Conservation (phyloP, 2,329 filamentous ascomycete species). For the Fusarium luffae region DNA sequence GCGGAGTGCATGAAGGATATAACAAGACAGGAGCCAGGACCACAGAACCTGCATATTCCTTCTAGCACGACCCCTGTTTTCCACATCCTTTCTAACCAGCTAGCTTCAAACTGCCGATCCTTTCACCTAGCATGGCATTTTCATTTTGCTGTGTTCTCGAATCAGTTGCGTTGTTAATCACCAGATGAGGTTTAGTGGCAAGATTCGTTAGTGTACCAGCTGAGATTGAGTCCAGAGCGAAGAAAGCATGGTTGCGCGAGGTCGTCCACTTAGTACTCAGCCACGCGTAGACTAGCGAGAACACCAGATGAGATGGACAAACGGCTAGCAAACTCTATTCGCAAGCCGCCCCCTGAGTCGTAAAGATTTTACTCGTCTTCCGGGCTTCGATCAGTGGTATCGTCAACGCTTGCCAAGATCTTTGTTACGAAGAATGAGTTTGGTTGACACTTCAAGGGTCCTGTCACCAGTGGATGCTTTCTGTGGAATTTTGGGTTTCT, state of each 20-base stretch:
- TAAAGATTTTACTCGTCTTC: not conserved
- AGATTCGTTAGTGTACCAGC: not conserved
- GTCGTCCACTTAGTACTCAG: not conserved
- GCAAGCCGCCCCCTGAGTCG: slow-evolving; percentile 1
- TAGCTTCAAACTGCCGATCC: slow-evolving; percentile 15
- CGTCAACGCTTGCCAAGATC: not conserved
- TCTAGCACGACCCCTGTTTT: slow-evolving; percentile 12
- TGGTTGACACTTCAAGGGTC: not conserved
- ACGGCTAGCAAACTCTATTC: slow-evolving; percentile 10
- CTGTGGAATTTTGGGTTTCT: not conserved
- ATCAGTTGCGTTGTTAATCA: not conserved
- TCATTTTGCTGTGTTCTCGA: not conserved
- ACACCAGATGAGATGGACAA: not conserved
- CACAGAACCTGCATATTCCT: slow-evolving; percentile 9
- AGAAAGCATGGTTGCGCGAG: not conserved
- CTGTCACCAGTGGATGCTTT: not conserved
- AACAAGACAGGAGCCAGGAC: not conserved
- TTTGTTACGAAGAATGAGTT: not conserved
- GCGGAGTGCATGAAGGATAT: slow-evolving; percentile 2
- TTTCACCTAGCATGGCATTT: no score
- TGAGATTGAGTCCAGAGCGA: not conserved
- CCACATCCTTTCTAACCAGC: not conserved
- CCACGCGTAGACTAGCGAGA: not conserved
- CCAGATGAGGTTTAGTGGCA: not conserved
- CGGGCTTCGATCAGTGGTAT: not conserved